Percentiles rank a stretch among this genome's conserved stretches.
phyloP scores from a whole-genome alignment of 176 grass and related monocot species.

The Avena atlantica region DNA sequence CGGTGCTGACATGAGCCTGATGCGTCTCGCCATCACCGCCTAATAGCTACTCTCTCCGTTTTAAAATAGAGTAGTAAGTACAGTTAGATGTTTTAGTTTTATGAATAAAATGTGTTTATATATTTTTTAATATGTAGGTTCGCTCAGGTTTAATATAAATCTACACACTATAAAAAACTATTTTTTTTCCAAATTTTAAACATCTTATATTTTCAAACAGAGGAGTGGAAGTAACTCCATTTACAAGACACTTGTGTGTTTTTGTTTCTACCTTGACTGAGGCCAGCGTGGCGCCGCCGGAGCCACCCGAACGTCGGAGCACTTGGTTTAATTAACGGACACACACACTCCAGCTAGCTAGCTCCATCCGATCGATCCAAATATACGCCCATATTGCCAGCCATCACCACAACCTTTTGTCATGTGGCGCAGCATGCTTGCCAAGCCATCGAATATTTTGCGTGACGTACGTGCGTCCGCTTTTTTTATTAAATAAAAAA shows the following conservation, averaged over 20 bases:
- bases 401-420: background rate
- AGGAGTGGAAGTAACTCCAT: background rate
- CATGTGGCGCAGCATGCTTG: background rate
- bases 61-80: too few species aligned
- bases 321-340: background rate
- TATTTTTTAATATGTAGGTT: too few species aligned
- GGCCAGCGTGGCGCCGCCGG: slow-evolving; percentile 7
- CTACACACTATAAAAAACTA: too few species aligned
- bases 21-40: background rate
- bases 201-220: too few species aligned
- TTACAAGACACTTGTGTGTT: slow-evolving; percentile 42
- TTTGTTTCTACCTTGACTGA: background rate
- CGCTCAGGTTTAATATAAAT: too few species aligned
- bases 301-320: background rate
- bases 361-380: background rate
- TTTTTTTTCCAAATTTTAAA: too few species aligned
- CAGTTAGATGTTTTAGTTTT: too few species aligned
- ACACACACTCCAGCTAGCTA: background rate
- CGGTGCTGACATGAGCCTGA: background rate
- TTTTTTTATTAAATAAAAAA: background rate
- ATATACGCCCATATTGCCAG: background rate
- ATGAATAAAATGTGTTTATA: too few species aligned
- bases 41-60: too few species aligned
- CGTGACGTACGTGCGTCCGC: background rate
- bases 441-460: background rate